Conservation (phyloP, 192 early-diverging fungal species). For the Podila epigama region DNA sequence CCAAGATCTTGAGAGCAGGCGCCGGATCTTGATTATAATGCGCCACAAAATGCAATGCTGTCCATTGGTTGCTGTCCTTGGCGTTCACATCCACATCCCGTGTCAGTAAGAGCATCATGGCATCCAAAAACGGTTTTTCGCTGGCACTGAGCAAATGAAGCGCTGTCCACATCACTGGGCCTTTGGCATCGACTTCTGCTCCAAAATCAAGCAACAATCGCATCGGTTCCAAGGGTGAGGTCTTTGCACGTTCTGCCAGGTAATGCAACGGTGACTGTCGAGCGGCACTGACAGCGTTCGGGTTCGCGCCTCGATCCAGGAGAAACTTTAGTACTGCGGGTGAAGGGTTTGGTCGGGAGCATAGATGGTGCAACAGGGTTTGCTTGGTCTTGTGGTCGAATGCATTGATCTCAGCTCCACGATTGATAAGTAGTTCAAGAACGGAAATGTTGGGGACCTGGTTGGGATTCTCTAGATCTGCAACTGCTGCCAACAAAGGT, state of each 20-base stretch:
- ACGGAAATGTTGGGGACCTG: constrained; percentile 26
- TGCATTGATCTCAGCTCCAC: constrained; percentile 47
- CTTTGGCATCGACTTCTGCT: constrained; percentile 42
- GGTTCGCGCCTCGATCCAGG: constrained; percentile 42
- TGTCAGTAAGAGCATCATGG: constrained; percentile 42
- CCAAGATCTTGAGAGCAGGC: constrained; percentile 47
- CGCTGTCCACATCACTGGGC: constrained; percentile 49
- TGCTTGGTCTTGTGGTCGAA: constrained; percentile 46
- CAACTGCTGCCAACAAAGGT: constrained; percentile 31
- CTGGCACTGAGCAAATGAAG: constrained; percentile 32
- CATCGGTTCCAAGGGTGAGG: constrained; percentile 42
- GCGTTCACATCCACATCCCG: constrained; percentile 40
- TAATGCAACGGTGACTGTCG: constrained; percentile 43
- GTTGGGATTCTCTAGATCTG: constrained; percentile 36
- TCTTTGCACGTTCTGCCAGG: constrained; percentile 32
- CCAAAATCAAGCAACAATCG: constrained; percentile 37
- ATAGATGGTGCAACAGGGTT: constrained; percentile 38
- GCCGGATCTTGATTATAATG: constrained; percentile 49
- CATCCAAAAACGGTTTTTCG: constrained; percentile 42
- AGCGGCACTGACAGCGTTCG: constrained; percentile 38
- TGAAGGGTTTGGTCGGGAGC: constrained; percentile 34
- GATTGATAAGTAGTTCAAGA: constrained; percentile 40
- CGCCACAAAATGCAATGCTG: constrained; percentile 41
- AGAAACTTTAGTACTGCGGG: constrained; percentile 43
- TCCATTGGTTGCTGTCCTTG: constrained; percentile 44